These are phyloP conservation scores for Colletotrichum zoysiae DNA, from an alignment of 2,329 filamentous ascomycete genomes.

Conservation along the genomic window DNA sequence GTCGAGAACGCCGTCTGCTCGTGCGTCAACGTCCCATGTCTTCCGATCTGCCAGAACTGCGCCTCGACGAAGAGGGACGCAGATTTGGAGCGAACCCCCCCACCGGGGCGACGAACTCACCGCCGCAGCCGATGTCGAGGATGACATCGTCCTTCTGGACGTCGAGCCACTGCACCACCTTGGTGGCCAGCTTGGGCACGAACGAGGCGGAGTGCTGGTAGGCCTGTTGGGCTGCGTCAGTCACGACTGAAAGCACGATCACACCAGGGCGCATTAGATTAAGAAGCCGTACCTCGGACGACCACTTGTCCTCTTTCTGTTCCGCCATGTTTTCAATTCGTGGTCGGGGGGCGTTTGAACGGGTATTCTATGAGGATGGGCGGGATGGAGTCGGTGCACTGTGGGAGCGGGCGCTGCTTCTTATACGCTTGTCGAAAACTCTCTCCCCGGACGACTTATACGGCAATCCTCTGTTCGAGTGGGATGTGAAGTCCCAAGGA, in stretches of 20 bases:
- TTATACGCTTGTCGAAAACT: neutral
- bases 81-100: neutral
- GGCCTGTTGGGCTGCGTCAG: slow-evolving; percentile 55
- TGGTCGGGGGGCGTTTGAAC: neutral
- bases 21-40: slow-evolving; percentile 13
- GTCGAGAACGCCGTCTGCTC: slow-evolving; percentile 69
- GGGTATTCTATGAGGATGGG: neutral
- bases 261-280: neutral
- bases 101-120: slow-evolving; percentile 51
- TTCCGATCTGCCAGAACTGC: neutral
- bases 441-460: slow-evolving; percentile 17
- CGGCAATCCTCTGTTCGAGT: slow-evolving; percentile 40
- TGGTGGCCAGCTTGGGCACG: slow-evolving; percentile 71
- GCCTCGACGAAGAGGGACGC: neutral
- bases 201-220: slow-evolving; percentile 74
- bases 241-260: neutral
- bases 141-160: slow-evolving; percentile 69
- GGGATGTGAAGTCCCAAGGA: slow-evolving; percentile 1
- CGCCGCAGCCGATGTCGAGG: slow-evolving; percentile 74
- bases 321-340: slow-evolving; percentile 42
- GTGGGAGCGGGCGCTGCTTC: neutral
- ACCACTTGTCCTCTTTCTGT: slow-evolving; percentile 54
- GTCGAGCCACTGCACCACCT: slow-evolving; percentile 70
- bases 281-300: slow-evolving; percentile 51
- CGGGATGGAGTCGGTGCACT: neutral